Percentiles rank a stretch among this genome's conserved stretches.
These are phyloP conservation scores for Quercus phellos DNA, from an alignment of 331 rosid species.

Conservation along the genomic window DNA sequence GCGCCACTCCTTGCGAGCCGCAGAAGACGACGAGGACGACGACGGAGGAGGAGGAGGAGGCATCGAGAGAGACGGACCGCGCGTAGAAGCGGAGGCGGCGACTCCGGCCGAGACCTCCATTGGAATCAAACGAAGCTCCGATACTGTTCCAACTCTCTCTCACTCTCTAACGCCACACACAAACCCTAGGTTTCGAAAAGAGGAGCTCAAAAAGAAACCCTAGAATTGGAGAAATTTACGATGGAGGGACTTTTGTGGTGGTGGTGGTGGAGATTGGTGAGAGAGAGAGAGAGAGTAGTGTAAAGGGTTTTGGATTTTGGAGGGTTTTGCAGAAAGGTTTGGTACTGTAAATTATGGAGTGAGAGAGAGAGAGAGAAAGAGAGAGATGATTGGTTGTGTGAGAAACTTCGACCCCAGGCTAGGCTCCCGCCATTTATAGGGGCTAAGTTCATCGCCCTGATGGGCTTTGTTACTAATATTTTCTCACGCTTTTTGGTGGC, in stretches of 20 bases:
- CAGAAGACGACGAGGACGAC: neutral
- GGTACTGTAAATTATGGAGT: conserved; percentile 12
- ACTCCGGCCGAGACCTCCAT: conserved; percentile 79
- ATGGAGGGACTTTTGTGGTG: neutral
- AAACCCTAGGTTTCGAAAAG: conserved; percentile 55
- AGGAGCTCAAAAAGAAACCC: conserved; percentile 28
- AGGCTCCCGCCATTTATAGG: conserved; percentile 62
- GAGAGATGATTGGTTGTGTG: neutral
- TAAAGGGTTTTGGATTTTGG: conserved; percentile 33
- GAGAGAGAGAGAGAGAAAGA: neutral
- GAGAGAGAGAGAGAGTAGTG: neutral
- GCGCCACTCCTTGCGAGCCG: conserved; percentile 79
- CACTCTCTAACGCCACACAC: neutral
- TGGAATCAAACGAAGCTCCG: conserved; percentile 23
- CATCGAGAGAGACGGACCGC: conserved; percentile 68
- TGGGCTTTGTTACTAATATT: neutral
- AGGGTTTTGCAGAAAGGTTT: conserved; percentile 22
- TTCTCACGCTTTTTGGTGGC: conserved; percentile 15
- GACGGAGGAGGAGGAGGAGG: conserved; percentile 32
- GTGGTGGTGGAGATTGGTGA: conserved; percentile 10
- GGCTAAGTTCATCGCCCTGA: conserved; percentile 19
- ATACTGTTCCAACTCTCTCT: conserved; percentile 30
- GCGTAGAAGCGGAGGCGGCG: conserved; percentile 37
- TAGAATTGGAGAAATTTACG: conserved; percentile 14
- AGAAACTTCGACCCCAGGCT: conserved; percentile 5